Evolutionary conservation across 2,329 filamentous ascomycete species (phyloP), one percentile per base, ranked within the genome.

Genomic region (Fusarium metavorans): DNA sequence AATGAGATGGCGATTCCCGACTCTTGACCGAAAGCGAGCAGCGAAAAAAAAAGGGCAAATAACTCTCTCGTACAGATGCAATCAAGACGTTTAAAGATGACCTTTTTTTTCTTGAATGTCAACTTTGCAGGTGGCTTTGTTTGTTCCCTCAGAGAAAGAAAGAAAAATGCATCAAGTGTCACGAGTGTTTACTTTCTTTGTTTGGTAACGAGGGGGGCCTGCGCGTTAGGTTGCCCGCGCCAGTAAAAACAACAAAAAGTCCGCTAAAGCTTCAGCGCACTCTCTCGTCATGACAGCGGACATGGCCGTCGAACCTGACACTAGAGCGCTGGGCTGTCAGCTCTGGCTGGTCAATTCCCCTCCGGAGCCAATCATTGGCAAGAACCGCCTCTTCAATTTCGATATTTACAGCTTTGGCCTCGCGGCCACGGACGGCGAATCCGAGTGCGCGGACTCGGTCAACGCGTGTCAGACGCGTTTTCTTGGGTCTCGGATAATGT

Each of bases 121-220:
- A 10, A 52, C 25, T 52, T 52, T 30, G 48, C 48, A 52, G 48
- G 48, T 30, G 48, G 48, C 48, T 52, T 52, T 50, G 25, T 27
- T 52, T 45, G 37, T 39, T 25, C 43, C 27, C 13, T 52, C 16
- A 30, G 7, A 52, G 25, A 5, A 52, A n/a, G 25, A 27, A 18
- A 52, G n/a, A 30, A 10, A 50, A 50, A 27, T n/a, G 9, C 25
- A 52, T 52, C 48, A 27, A 30, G 48, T 50, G 45, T 30, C 45
- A 50, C 25, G 25, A 27, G 58, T 76, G 73, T 76, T 76, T 76
- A 76, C 73, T 76, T 68, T 68, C 52, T 63, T 58, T 64, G 67
- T 70, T 73, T 73, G 62, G 61, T 61, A 61, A 61, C 52, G 52
- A 50, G 52, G 27, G 48, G 25, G 52, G 27, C 30, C 52, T 20